A percentile compares a stretch with the other conserved stretches of the same genome.
These are phyloP conservation scores for Fraxinus paxiana DNA, from an alignment of 305 asterid species.

Conservation along the genomic window DNA sequence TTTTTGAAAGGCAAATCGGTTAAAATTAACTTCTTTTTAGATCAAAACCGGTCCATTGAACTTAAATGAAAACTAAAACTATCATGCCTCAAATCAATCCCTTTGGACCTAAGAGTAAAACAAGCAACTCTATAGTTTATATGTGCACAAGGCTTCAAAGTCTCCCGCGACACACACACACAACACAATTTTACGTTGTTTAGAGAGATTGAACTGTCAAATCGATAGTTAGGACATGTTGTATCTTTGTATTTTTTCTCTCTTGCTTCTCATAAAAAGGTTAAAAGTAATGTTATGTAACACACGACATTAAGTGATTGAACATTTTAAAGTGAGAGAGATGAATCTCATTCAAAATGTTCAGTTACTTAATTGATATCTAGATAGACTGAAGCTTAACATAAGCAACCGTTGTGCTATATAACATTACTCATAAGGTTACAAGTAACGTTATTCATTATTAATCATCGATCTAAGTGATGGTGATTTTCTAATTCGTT, in stretches of 20 bases:
- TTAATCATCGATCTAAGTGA: not conserved
- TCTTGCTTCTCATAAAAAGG: not conserved
- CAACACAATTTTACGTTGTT: not conserved
- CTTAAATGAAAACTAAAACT: not conserved
- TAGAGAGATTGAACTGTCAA: not conserved
- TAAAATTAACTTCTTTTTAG: not conserved
- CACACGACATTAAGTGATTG: not conserved
- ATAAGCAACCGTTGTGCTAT: not conserved
- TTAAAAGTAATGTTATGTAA: not conserved
- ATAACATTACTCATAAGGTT: not conserved
- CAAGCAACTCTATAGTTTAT: not conserved
- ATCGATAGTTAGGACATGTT: not conserved
- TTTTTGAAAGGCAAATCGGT: not conserved
- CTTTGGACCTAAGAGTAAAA: not conserved
- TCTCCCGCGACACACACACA: not conserved
- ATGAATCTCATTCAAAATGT: not conserved
- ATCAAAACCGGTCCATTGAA: too few species aligned
- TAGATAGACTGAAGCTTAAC: too few species aligned
- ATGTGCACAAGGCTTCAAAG: not conserved
- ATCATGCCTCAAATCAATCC: not conserved
- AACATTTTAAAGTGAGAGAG: not conserved
- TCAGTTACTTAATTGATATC: not conserved
- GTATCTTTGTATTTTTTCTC: not conserved
- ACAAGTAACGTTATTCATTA: not conserved
- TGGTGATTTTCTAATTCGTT: not conserved